Percentiles rank a stretch among this genome's conserved stretches.
Evolutionary conservation across 331 rosid species (phyloP).

Genomic region (Prunus yedoensis): DNA sequence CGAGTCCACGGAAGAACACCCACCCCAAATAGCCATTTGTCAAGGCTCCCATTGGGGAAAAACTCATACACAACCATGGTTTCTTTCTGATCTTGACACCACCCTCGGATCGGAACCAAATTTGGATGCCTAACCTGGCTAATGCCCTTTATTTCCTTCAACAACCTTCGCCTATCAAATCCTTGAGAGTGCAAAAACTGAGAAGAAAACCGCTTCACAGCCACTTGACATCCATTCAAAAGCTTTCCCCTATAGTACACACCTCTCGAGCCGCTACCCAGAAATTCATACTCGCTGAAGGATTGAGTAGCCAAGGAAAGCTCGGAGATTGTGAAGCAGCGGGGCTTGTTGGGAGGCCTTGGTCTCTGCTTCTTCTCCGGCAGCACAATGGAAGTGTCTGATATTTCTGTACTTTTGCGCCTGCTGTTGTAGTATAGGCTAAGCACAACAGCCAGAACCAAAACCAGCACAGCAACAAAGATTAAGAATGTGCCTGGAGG

Average conservation of each 20-base stretch:
- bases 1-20: constrained; percentile 83
- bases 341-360: constrained; percentile 69
- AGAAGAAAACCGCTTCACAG: constrained; percentile 60
- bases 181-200: constrained; percentile 57
- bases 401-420: constrained; percentile 29
- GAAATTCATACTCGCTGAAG: constrained; percentile 51
- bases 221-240: constrained; percentile 54
- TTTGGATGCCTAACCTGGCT: constrained; percentile 65
- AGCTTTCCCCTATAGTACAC: constrained; percentile 65
- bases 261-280: constrained; percentile 60
- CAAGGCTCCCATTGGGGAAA: constrained; percentile 64
- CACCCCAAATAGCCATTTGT: constrained; percentile 65
- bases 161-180: constrained; percentile 47
- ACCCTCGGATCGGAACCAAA: constrained; percentile 60
- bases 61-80: constrained; percentile 64
- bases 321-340: constrained; percentile 47
- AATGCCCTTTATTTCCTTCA: constrained; percentile 58
- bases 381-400: constrained; percentile 23
- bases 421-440: constrained; percentile 39
- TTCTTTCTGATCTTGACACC: constrained; percentile 65
- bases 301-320: constrained; percentile 52
- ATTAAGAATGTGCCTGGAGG: constrained; percentile 46
- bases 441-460: constrained; percentile 38
- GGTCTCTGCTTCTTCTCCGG: constrained; percentile 48
- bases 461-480: constrained; percentile 46